Conservation (phyloP, 2,329 filamentous ascomycete species). For the Zasmidium citrigriseum region DNA sequence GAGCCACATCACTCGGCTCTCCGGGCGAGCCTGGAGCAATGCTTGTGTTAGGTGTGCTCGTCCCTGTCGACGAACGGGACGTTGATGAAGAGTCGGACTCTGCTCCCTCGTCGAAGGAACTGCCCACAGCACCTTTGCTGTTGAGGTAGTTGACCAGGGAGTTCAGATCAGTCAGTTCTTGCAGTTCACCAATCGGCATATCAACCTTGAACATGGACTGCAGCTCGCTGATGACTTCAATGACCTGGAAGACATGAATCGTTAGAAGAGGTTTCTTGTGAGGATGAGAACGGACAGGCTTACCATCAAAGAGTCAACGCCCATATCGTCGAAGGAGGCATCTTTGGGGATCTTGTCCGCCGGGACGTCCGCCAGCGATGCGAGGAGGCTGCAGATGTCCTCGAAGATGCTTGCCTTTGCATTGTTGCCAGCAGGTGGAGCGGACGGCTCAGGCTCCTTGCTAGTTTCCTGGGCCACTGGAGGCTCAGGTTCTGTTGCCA, state of each 20-base stretch:
- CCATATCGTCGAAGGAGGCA: slow-evolving; percentile 16
- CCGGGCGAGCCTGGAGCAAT: too few relatives aligned
- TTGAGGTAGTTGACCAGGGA: neutral
- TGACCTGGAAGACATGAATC: neutral
- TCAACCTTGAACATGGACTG: slow-evolving; percentile 10
- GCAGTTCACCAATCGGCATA: neutral
- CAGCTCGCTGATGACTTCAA: slow-evolving; percentile 14
- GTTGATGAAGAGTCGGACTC: too few relatives aligned
- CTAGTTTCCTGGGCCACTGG: neutral
- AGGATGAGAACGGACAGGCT: too few relatives aligned
- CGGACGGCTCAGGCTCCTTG: neutral
- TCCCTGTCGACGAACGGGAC: too few relatives aligned
- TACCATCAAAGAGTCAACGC: slow-evolving; percentile 29
- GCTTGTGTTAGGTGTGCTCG: too few relatives aligned
- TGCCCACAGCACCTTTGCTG: neutral
- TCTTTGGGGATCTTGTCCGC: neutral
- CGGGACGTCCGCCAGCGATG: neutral
- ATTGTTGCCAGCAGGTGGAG: neutral
- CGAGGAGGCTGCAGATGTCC: neutral
- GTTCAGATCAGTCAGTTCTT: neutral
- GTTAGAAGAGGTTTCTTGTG: too few relatives aligned
- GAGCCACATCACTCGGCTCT: too few relatives aligned
- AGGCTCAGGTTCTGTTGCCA: neutral
- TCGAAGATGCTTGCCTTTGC: neutral
- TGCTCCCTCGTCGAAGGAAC: neutral